Evolutionary conservation across 2,329 filamentous ascomycete species (phyloP), one percentile per base, ranked within the genome.

Genomic region (Sphaerostilbella broomeana): DNA sequence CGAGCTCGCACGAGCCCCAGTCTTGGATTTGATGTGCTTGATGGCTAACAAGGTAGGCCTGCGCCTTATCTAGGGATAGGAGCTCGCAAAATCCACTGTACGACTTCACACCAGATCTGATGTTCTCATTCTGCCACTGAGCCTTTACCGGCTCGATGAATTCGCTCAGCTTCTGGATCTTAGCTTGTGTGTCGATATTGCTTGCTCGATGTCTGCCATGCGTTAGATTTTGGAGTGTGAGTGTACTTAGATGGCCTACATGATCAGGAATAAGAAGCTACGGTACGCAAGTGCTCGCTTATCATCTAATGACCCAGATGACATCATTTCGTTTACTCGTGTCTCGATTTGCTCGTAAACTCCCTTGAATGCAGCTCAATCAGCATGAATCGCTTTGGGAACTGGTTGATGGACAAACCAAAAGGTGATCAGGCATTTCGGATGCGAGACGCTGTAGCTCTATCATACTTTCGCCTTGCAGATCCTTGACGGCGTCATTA

Each of bases 181-280:
- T 84, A 24, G 77, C 64, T n/a, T 71, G 69, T 13, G 75, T 72
- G 48, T 94, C 82, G 22, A 97, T 72, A 29, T 79, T 80, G 16
- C 73, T 81, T 24, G 87, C 81, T 44, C 92, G 86, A 61, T 97
- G 90, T 52, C 84, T 85, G 40, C 2, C 19, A 12, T 8, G 12
- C 30, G 28, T 49, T 40, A 48, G 47, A 18, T 17, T 6, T n/a
- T 6, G n/a, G 16, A 11, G 9, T 7, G 15, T 11, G 12, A 3
- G 12, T 40, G 6, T 25, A 2, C 15, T 9, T 1, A 7, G 5
- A 26, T 6, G 25, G 58, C 70, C 56, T 65, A 84, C 77, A 92
- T 82, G 46, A 98, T 92, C 43, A 94, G 92, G 58, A 98, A 94
- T 1, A 97, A 70, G 47, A 97, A 90, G 8, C 88, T 90, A 51